Base-by-base conservation (phyloP, 2,329 filamentous ascomycete genomes). In the Pseudogymnoascus sp. region DNA sequence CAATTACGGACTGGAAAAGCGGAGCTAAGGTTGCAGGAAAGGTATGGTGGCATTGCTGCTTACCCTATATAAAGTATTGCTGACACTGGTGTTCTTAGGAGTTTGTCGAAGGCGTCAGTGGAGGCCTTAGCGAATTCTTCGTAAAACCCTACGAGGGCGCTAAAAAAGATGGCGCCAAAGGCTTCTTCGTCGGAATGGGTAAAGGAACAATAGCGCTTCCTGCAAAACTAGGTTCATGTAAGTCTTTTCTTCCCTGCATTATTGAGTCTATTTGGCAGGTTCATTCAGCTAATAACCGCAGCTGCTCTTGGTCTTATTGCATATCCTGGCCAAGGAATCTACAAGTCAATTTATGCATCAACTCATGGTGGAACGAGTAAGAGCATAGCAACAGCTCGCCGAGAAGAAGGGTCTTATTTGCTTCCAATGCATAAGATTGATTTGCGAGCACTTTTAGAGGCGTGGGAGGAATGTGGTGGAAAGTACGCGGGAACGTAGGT, bases 11-110 rank as follows among this genome's bases (percentile, higher is more conserved):
- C 59, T 77, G 95, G 63, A 81, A 84, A 62, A 89, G 85, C 64
- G 92, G 92, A 0, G 74, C 95, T 33, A 84, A 81, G 65, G 85
- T 90, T 59, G 92, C 91, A 2, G 84, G 88, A 1, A 91, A 89
- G 71, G 82, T 61, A 28, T 50, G 44, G 7, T 28, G 7, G 7
- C 10, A 28, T 50, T 16, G 14, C 1, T 28, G 23, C 5, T 50
- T n/a, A 23, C 7, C 16, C 23, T n/a, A 6, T 1, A 28, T 16
- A 11, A 11, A 16, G 3, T 4, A 23, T 25, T 28, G 14, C 44
- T 50, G 21, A 50, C 23, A 11, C 7, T 28, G 4, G 3, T 28
- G 14, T 50, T 11, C 14, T 10, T 14, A 56, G 50, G 23, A 16
- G 7, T 64, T 59, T 35, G 11, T 63, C 4, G 62, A 61, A 42